Percentiles rank a stretch among this genome's conserved stretches.
These are phyloP conservation scores for Penicillium paradoxum DNA, from an alignment of 495 filamentous ascomycete species.

Conservation along the genomic window DNA sequence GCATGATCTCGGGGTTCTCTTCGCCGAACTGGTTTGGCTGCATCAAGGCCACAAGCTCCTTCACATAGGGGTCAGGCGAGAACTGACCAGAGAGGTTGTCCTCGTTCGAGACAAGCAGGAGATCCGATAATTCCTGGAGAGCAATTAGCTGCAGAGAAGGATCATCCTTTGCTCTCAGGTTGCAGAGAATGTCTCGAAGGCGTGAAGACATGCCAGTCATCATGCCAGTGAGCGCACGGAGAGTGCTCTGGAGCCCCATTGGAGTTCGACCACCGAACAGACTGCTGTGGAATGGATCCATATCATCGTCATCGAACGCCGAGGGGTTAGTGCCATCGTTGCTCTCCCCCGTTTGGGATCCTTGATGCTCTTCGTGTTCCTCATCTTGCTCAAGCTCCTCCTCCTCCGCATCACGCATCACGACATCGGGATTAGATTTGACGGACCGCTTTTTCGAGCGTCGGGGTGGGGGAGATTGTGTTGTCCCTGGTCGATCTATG, in stretches of 20 bases:
- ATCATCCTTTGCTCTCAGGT: conserved; percentile 82
- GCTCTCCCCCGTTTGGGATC: conserved; percentile 53
- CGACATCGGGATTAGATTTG: conserved; percentile 48
- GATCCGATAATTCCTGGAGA: conserved; percentile 87
- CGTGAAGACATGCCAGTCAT: conserved; percentile 77
- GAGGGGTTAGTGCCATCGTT: conserved; percentile 50
- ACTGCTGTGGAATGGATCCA: conserved; percentile 71
- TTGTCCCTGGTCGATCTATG: conserved; percentile 30
- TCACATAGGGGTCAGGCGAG: conserved; percentile 88
- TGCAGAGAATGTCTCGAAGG: conserved; percentile 76
- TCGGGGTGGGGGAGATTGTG: conserved; percentile 33
- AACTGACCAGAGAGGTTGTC: conserved; percentile 96
- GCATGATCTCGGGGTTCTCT: conserved; percentile 96
- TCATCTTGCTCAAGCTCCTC: conserved; percentile 39
- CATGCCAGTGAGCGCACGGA: conserved; percentile 85
- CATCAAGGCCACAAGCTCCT: conserved; percentile 91
- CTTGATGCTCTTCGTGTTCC: conserved; percentile 32
- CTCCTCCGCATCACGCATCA: conserved; percentile 49
- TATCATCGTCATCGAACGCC: conserved; percentile 60
- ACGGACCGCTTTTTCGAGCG: conserved; percentile 53
- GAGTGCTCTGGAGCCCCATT: conserved; percentile 68
- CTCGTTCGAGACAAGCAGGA: conserved; percentile 89
- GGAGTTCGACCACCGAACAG: conserved; percentile 65
- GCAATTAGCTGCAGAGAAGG: conserved; percentile 86
- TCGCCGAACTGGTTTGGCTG: conserved; percentile 80